Evolutionary conservation across 2,329 filamentous ascomycete genomes (phyloP), one percentile per base, ranked within the genome.

Genomic region (Ophiostoma pallidulum): DNA sequence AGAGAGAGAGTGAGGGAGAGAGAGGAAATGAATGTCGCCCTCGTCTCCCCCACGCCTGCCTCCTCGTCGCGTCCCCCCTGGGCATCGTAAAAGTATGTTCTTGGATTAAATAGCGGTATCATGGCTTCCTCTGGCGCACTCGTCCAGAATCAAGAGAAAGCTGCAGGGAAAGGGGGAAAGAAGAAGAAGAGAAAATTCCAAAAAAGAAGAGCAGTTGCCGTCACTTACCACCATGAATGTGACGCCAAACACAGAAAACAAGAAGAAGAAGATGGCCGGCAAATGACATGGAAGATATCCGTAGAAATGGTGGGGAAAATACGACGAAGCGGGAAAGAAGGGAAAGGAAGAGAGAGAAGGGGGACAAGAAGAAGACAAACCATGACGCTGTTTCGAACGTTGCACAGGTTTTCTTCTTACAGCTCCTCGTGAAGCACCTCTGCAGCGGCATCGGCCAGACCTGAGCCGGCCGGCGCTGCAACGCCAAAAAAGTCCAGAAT

Each of bases 401-500:
- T n/a, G n/a, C n/a, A n/a, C n/a, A n/a, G n/a, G n/a, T n/a, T n/a
- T n/a, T n/a, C n/a, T n/a, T n/a, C n/a, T 59, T 55, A 66, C 52
- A 66, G 46, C 53, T 66, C 63, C 47, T 60, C 59, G 53, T 60
- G 60, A 28, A 50, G 56, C 8, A 53, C 36, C 19, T 51, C 41
- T 18, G 46, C 24, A 8, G 38, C 41, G 38, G 29, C 33, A 8
- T 33, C 28, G 1, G 44, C 28, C 4, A 28, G 8, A 0, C 45
- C 8, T 16, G 38, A 16, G 3, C 24, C 18, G 4, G 31, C 37
- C 8, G 48, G 19, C 7, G 31, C 4, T 13, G 20, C 35, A 18
- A 35, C 4, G 33, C 45, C 35, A 12, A 52, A 48, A 4, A 16
- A 71, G 40, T 71, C 59, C 56, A 76, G 73, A 8, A 82, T 77